phyloP scores from a whole-genome alignment of 2,329 filamentous ascomycete species.

The Orbilia oligospora region DNA sequence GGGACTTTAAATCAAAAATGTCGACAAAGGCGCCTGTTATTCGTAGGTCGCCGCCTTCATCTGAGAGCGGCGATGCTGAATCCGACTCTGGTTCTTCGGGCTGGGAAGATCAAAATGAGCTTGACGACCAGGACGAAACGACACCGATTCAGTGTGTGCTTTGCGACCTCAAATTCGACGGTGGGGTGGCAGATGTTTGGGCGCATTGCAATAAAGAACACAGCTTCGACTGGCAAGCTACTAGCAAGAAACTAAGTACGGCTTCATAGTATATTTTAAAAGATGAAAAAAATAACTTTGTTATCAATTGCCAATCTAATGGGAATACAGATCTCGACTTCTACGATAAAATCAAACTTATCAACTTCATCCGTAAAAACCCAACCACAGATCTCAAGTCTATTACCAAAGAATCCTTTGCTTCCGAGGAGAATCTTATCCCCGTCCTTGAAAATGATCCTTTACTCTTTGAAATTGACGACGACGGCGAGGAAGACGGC shows the following conservation, averaged over 20 bases:
- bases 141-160: constrained; percentile 67
- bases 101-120: constrained; percentile 68
- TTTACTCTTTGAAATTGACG: constrained; percentile 87
- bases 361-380: constrained; percentile 70
- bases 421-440: constrained; percentile 81
- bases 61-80: constrained; percentile 26
- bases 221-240: constrained; percentile 67
- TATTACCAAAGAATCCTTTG: constrained; percentile 73
- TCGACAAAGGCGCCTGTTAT: constrained; percentile 35
- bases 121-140: constrained; percentile 67
- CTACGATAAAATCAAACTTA: constrained; percentile 68
- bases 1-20: neutral
- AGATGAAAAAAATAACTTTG: neutral
- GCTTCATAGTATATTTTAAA: constrained; percentile 24
- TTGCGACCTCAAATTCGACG: constrained; percentile 66
- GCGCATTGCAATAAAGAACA: constrained; percentile 66
- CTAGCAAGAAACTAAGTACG: constrained; percentile 66
- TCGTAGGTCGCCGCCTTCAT: constrained; percentile 31
- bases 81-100: constrained; percentile 63
- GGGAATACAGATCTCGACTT: constrained; percentile 67
- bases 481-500: constrained; percentile 70
- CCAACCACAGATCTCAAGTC: constrained; percentile 66
- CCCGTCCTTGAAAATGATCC: constrained; percentile 91
- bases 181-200: constrained; percentile 66
- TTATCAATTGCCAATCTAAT: constrained; percentile 13